Evolutionary conservation across 2,329 filamentous ascomycete species (phyloP).

Genomic region (Colletotrichum sp.): DNA sequence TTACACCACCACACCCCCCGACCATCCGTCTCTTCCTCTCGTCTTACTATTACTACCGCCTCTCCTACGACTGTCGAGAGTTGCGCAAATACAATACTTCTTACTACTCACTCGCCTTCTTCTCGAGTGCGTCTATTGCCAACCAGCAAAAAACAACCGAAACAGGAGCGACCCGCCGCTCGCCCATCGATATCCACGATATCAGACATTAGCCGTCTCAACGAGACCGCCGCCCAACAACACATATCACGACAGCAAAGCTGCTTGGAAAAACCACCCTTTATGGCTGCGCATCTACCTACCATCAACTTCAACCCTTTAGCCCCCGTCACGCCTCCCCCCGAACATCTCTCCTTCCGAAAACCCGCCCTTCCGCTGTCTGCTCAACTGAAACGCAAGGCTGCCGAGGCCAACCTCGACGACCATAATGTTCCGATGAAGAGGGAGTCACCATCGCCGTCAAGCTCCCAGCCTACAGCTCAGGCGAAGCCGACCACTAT

Average conservation of each 20-base stretch:
- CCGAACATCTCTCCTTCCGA: slow-evolving; percentile 39
- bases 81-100: background rate
- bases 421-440: slow-evolving; percentile 12
- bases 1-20: background rate
- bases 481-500: slow-evolving; percentile 1
- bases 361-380: slow-evolving; percentile 13
- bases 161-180: background rate
- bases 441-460: background rate
- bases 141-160: background rate
- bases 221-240: background rate
- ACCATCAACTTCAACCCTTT: slow-evolving; percentile 34
- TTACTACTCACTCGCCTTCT: background rate
- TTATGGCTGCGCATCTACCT: slow-evolving; percentile 19
- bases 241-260: background rate
- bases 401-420: slow-evolving; percentile 8
- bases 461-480: background rate
- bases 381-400: slow-evolving; percentile 23
- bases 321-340: slow-evolving; percentile 43
- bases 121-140: background rate
- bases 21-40: background rate
- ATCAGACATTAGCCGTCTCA: background rate
- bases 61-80: background rate
- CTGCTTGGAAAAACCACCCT: background rate
- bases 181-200: background rate
- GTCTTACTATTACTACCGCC: background rate